These are phyloP conservation scores for Solanum paucissectum DNA, from an alignment of 257 asterid species.

Conservation along the genomic window DNA sequence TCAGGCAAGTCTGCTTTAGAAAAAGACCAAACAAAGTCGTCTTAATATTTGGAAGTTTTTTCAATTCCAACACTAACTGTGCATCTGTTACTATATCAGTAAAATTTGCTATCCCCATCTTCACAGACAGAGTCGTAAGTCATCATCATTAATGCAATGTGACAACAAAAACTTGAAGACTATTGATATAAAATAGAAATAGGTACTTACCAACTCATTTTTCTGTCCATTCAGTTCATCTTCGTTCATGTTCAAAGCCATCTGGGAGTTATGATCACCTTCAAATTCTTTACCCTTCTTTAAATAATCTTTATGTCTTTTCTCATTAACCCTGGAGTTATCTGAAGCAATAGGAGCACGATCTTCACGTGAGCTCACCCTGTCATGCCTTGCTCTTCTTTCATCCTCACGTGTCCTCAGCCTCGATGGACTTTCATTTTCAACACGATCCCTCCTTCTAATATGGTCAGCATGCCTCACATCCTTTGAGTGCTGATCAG, in stretches of 20 bases:
- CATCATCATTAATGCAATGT: background rate
- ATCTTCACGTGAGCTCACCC: conserved; percentile 47
- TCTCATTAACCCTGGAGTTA: conserved; percentile 44
- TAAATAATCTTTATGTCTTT: conserved; percentile 38
- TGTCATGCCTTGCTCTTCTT: conserved; percentile 62
- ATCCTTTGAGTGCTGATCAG: conserved; percentile 52
- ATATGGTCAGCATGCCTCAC: conserved; percentile 46
- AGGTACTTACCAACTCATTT: conserved; percentile 70
- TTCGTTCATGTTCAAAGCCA: conserved; percentile 43
- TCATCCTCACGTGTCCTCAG: conserved; percentile 67
- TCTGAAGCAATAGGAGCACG: conserved; percentile 48
- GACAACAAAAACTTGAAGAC: background rate
- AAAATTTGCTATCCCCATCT: background rate
- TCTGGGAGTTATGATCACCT: conserved; percentile 41
- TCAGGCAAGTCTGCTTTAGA: background rate
- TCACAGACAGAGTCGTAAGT: background rate
- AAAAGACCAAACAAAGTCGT: background rate
- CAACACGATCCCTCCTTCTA: conserved; percentile 65
- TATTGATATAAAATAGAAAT: conserved; percentile 20
- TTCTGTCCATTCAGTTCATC: conserved; percentile 44
- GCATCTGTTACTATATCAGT: background rate
- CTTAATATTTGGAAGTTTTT: background rate
- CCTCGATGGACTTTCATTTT: conserved; percentile 49
- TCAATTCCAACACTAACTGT: background rate
- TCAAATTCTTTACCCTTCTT: conserved; percentile 69